Conservation (phyloP, 1,284 basidiomycete genomes). For the Fomitopsis schrenkii region DNA sequence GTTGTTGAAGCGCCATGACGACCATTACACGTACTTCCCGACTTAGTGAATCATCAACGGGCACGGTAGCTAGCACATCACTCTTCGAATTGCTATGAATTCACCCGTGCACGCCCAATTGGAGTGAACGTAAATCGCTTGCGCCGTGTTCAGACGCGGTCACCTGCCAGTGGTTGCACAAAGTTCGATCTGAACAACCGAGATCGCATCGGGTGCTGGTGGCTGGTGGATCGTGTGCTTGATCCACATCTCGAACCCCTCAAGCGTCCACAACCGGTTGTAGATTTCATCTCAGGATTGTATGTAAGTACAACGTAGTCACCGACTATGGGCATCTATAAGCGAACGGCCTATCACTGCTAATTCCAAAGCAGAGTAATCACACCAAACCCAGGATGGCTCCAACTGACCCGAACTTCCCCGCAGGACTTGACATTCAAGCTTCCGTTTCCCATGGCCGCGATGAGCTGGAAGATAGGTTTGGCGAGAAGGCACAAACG, state of each 20-base stretch:
- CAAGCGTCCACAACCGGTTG: background rate
- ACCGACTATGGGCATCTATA: too few species aligned
- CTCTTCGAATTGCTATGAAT: too few species aligned
- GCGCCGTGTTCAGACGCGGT: too few species aligned
- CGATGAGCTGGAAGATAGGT: constrained; percentile 20
- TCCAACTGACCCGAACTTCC: constrained; percentile 21
- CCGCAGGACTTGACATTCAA: constrained; percentile 21
- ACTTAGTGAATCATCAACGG: too few species aligned
- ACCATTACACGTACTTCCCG: too few species aligned
- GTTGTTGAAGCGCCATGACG: background rate
- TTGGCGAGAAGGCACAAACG: constrained; percentile 46
- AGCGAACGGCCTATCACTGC: background rate
- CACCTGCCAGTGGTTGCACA: too few species aligned
- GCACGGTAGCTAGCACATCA: too few species aligned
- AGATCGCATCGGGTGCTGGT: background rate
- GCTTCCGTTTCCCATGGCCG: constrained; percentile 11
- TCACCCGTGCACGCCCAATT: too few species aligned
- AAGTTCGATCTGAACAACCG: background rate
- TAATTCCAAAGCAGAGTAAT: too few species aligned
- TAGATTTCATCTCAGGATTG: too few species aligned
- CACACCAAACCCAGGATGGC: background rate
- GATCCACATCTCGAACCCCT: background rate
- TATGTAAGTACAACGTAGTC: too few species aligned
- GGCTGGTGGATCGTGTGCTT: background rate
- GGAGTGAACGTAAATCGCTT: too few species aligned